These are phyloP conservation scores for Chaetomium olivaceum DNA, from an alignment of 2,329 filamentous ascomycete genomes.

Conservation along the genomic window DNA sequence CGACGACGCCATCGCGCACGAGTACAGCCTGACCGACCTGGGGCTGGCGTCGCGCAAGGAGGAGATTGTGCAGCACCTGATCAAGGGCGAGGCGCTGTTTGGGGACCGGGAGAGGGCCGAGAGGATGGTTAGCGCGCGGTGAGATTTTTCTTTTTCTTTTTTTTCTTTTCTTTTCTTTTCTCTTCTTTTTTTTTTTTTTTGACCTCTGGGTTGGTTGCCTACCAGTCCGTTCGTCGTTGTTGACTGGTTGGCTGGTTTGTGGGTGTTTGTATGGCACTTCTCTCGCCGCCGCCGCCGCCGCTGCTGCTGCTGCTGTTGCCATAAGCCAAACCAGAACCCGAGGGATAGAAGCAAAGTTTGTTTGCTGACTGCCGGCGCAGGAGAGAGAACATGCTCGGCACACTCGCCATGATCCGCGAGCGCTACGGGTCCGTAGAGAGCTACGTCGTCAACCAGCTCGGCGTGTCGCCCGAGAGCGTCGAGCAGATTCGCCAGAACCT, in stretches of 20 bases:
- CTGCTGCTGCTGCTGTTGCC: neutral
- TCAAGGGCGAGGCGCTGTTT: slow-evolving; percentile 52
- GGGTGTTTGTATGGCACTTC: too few species aligned
- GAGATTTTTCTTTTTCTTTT: slow-evolving; percentile 27
- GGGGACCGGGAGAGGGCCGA: slow-evolving; percentile 48
- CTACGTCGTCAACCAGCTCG: slow-evolving; percentile 61
- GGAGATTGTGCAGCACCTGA: slow-evolving; percentile 51
- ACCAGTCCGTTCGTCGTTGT: too few species aligned
- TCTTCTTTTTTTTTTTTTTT: slow-evolving; percentile 18
- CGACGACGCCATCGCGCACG: slow-evolving; percentile 60
- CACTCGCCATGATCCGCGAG: slow-evolving; percentile 55
- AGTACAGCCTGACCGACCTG: slow-evolving; percentile 67
- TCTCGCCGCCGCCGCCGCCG: neutral
- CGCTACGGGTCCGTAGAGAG: slow-evolving; percentile 64
- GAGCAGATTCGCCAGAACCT: slow-evolving; percentile 53
- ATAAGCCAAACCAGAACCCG: neutral
- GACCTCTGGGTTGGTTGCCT: neutral
- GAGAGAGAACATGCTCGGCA: slow-evolving; percentile 51
- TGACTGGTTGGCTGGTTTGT: too few species aligned
- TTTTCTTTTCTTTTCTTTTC: slow-evolving; percentile 1
- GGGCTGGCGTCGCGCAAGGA: slow-evolving; percentile 58
- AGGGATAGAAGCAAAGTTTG: neutral
- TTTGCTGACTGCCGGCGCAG: slow-evolving; percentile 32
- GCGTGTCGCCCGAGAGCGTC: slow-evolving; percentile 58
- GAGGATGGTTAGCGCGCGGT: slow-evolving; percentile 49